Percentiles rank a stretch among this genome's conserved stretches.
Conservation (phyloP, 352 stramenopile species). For the Phytophthora cactorum region DNA sequence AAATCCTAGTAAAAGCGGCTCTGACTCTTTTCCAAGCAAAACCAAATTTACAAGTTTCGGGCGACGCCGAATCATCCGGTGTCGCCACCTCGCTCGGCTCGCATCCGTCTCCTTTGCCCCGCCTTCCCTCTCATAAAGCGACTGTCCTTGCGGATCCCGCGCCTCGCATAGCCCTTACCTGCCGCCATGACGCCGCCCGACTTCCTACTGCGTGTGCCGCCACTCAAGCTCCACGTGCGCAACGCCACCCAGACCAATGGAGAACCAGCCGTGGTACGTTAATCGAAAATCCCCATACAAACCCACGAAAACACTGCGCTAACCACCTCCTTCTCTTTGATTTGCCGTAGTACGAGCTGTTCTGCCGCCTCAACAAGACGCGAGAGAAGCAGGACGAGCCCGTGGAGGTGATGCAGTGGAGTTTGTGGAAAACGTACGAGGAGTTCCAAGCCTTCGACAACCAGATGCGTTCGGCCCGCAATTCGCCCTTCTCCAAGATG, state of each 20-base stretch:
- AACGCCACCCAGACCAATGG: conserved; percentile 62
- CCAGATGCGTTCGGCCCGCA: conserved; percentile 55
- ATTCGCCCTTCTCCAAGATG: conserved; percentile 75
- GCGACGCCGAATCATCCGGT: conserved; percentile 16
- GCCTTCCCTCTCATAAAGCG: conserved; percentile 16
- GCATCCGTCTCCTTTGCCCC: conserved; percentile 4
- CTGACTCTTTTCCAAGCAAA: conserved; percentile 25
- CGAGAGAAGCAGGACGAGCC: conserved; percentile 48
- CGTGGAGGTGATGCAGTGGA: conserved; percentile 63
- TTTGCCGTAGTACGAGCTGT: conserved; percentile 54
- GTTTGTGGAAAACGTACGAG: conserved; percentile 81
- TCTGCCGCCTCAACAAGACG: conserved; percentile 53
- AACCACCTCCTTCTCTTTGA: not conserved
- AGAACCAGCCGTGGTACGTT: conserved; percentile 59
- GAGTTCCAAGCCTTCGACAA: conserved; percentile 80
- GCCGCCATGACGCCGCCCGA: conserved; percentile 45
- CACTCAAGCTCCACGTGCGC: conserved; percentile 68
- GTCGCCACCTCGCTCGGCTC: conserved; percentile 19
- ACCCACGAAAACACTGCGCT: not conserved
- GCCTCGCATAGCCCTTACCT: not conserved
- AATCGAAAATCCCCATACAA: conserved; percentile 10
- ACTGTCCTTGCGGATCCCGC: conserved; percentile 19
- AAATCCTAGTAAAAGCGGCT: conserved; percentile 6
- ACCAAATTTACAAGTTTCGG: conserved; percentile 1
- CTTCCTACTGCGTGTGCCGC: conserved; percentile 49